Conservation (phyloP, 2,329 filamentous ascomycete genomes). For the Colletotrichum tanaceti region DNA sequence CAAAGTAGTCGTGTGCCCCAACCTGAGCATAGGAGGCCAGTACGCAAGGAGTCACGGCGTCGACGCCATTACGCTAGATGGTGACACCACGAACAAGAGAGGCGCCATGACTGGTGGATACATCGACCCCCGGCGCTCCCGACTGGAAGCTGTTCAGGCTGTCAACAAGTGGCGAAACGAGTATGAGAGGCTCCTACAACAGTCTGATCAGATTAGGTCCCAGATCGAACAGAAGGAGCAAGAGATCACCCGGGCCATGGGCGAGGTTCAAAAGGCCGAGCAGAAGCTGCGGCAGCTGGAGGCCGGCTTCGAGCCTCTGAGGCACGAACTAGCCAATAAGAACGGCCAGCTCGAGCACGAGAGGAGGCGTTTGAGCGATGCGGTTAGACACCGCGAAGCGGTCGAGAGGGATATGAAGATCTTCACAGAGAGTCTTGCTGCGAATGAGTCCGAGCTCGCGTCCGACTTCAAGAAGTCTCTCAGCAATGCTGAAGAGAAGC, state of each 20-base stretch:
- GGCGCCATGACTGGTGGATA: conserved; percentile 96
- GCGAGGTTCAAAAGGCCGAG: conserved; percentile 84
- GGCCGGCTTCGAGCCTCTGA: conserved; percentile 82
- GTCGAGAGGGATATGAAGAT: conserved; percentile 81
- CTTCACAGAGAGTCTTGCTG: conserved; percentile 78
- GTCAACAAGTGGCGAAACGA: conserved; percentile 81
- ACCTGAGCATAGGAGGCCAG: conserved; percentile 85
- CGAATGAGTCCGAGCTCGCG: conserved; percentile 82
- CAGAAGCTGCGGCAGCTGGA: conserved; percentile 83
- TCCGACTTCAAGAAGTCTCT: conserved; percentile 95
- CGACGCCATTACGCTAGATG: conserved; percentile 92
- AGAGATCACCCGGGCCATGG: conserved; percentile 86
- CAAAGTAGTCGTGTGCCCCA: conserved; percentile 93
- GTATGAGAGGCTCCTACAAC: conserved; percentile 73
- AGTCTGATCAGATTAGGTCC: conserved; percentile 73
- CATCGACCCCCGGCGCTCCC: conserved; percentile 86
- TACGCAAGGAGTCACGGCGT: conserved; percentile 93
- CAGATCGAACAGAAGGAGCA: conserved; percentile 86
- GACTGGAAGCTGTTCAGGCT: conserved; percentile 84
- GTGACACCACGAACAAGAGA: conserved; percentile 93
- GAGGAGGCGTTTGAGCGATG: conserved; percentile 78
- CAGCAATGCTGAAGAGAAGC: conserved; percentile 82
- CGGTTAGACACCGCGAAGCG: conserved; percentile 71
- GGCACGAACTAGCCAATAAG: conserved; percentile 80
- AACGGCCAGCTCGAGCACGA: conserved; percentile 79